Conservation (phyloP, 176 grass and related monocot species). For the Saccharum spontaneum region DNA sequence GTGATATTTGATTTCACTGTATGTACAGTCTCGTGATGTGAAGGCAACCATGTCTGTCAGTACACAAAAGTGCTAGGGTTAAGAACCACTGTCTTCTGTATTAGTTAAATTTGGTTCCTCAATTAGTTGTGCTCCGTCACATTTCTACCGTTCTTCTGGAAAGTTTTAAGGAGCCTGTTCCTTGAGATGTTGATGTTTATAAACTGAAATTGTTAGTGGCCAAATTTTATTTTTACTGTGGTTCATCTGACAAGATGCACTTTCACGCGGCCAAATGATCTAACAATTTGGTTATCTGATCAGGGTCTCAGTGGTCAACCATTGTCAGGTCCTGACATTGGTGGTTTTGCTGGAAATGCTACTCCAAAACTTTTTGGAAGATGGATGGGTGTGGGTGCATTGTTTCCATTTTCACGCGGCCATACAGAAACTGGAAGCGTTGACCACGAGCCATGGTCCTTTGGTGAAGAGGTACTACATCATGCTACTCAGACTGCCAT, state of each 20-base stretch:
- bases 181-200: not conserved
- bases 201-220: not conserved
- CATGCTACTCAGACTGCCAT: not conserved
- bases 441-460: conserved; percentile 96
- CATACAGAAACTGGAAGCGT: conserved; percentile 72
- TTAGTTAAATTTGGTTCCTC: not conserved
- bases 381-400: conserved; percentile 86
- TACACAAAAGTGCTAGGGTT: not conserved
- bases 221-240: not conserved
- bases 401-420: conserved; percentile 95
- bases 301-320: conserved; percentile 95
- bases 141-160: not conserved
- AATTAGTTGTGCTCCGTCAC: not conserved
- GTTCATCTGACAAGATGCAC: not conserved
- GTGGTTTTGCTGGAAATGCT: conserved; percentile 91
- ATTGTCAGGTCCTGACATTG: conserved; percentile 93
- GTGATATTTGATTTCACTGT: not conserved
- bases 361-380: conserved; percentile 93
- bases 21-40: not conserved
- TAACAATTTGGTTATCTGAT: conserved; percentile 27
- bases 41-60: conserved; percentile 4
- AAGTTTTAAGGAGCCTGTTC: conserved; percentile 1
- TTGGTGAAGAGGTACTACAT: conserved; percentile 78
- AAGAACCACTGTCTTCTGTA: not conserved
- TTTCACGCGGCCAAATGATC: not conserved